Evolutionary conservation across 257 asterid species (phyloP), one percentile per base, ranked within the genome.

Genomic region (Plantago major): DNA sequence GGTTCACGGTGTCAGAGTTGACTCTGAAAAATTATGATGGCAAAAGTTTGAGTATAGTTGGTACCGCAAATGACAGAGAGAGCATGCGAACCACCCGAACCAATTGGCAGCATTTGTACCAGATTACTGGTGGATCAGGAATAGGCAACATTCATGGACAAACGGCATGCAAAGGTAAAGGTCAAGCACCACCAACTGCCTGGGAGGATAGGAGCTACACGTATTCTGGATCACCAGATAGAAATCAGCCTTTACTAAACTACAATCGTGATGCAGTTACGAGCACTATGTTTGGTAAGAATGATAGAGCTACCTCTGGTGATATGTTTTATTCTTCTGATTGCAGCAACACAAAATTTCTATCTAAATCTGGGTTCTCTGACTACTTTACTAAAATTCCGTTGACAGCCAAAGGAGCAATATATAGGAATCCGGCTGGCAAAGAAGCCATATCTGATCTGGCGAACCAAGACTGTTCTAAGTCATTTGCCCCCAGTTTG

Each of bases 301-400:
- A 74, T 37, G 84, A 71, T 51, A 78, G 75, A 68, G 69, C 65
- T 71, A 56, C 67, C 62, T 67, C 69, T 3, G 84, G 57, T 22
- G 72, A 78, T 79, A 60, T 55, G 53, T 61, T 74, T 57, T 54
- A 72, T 60, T 62, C 94, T 51, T 63, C 90, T 73, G 90, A 87
- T 69, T 85, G 92, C 69, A 81, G 78, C 65, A 77, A 94, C 66
- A 88, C 95, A 49, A 91, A 88, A 76, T 78, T 85, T n/a, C 64
- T 88, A 40, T 86, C 96, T 10, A 91, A 81, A 59, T 80, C 92
- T 48, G 98, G 98, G 48, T 79, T 78, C 68, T 78, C 95, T 15
- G 88, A 87, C 69, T 89, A 83, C 77, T 84, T 84, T 73, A 58
- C 84, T 49, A 93, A 83, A 69, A 89, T 67, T 77, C 74, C 95